phyloP scores from a whole-genome alignment of 768 basidiomycete species.

The Sutorius australiensis region DNA sequence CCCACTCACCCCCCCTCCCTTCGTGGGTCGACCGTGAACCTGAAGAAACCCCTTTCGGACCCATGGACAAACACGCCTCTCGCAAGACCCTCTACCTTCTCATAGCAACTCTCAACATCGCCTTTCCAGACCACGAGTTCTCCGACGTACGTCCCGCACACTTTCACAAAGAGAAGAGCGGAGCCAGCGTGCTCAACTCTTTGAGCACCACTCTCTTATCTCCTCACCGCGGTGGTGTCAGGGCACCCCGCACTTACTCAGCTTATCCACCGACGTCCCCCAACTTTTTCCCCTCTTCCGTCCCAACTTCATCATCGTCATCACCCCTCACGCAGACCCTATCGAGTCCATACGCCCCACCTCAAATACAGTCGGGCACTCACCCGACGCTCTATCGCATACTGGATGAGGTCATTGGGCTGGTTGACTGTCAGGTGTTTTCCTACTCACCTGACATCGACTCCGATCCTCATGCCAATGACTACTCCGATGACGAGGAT shows the following conservation, averaged over 20 bases:
- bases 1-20: constrained; percentile 79
- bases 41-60: constrained; percentile 85
- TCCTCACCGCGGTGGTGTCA: constrained; percentile 61
- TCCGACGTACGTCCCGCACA: constrained; percentile 86
- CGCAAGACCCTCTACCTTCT: constrained; percentile 94
- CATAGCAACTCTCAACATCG: constrained; percentile 94
- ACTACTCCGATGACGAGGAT: constrained; percentile 76
- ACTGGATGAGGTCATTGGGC: constrained; percentile 85
- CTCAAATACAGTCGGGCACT: constrained; percentile 73
- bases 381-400: constrained; percentile 86
- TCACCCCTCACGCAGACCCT: constrained; percentile 59
- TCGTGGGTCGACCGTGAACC: constrained; percentile 70
- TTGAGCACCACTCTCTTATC: constrained; percentile 80
- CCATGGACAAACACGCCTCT: constrained; percentile 78
- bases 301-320: constrained; percentile 65
- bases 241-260: constrained; percentile 78
- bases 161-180: constrained; percentile 78
- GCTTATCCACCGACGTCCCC: constrained; percentile 74
- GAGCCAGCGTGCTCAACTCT: constrained; percentile 75
- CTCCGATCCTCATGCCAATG: constrained; percentile 88
- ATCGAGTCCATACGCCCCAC: constrained; percentile 64
- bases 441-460: constrained; percentile 92
- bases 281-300: constrained; percentile 72
- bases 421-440: constrained; percentile 92
- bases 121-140: constrained; percentile 98